These are phyloP conservation scores for Quillaja saponaria DNA, from an alignment of 306 rosid species.

Conservation along the genomic window DNA sequence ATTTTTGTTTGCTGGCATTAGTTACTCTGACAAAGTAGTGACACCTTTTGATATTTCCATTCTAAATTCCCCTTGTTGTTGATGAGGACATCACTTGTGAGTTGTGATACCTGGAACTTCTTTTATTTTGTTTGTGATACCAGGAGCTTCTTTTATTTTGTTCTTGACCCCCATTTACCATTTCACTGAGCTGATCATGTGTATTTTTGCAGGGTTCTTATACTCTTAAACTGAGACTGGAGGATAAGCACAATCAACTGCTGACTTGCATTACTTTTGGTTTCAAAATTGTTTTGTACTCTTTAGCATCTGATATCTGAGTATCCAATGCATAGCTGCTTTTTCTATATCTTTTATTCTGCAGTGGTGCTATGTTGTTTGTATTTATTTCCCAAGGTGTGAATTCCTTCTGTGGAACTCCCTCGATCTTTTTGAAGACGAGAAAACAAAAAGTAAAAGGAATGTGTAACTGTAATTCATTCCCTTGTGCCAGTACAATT, in stretches of 20 bases:
- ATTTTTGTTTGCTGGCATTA: too few species aligned
- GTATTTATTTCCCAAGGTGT: too few species aligned
- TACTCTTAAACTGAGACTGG: slow-evolving; percentile 55
- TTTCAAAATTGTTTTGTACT: slow-evolving; percentile 53
- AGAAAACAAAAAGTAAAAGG: too few species aligned
- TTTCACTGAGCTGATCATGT: neutral
- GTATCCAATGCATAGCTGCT: slow-evolving; percentile 23
- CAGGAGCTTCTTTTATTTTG: too few species aligned
- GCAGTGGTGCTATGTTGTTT: slow-evolving; percentile 11
- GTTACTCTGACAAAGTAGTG: neutral
- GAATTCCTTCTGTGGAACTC: too few species aligned
- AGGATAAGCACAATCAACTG: slow-evolving; percentile 29
- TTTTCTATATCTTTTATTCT: neutral
- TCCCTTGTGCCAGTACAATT: too few species aligned
- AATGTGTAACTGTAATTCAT: too few species aligned
- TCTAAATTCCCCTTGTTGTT: slow-evolving; percentile 7
- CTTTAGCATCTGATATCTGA: slow-evolving; percentile 39
- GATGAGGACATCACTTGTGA: neutral
- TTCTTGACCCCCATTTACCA: neutral
- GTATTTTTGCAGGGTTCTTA: slow-evolving; percentile 61
- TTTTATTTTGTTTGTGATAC: slow-evolving; percentile 16
- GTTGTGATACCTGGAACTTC: slow-evolving; percentile 6
- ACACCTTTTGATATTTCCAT: neutral
- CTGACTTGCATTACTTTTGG: slow-evolving; percentile 71
- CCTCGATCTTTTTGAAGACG: too few species aligned